Evolutionary conservation across 2,329 filamentous ascomycete species (phyloP), one percentile per base, ranked within the genome.

Genomic region (Neofusicoccum laricinum): DNA sequence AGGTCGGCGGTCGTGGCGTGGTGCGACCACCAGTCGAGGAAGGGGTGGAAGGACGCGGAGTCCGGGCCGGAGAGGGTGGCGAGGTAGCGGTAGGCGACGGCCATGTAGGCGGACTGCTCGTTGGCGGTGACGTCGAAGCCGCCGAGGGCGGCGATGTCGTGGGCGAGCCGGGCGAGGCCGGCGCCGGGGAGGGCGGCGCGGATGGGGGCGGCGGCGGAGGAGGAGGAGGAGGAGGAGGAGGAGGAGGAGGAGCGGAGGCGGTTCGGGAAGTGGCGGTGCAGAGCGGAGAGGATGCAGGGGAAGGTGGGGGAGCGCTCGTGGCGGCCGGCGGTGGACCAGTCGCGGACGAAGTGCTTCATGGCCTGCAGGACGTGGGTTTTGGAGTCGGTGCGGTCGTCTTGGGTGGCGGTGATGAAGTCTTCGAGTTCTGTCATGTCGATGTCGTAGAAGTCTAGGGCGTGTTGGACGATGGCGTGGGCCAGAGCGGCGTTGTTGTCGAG

Each of bases 71-170:
- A 67, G 45, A 76, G 68, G 4, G 71, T 69, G 45, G 80, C 77
- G 4, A 86, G 69, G 66, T 80, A 84, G 1, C 84, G 80, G 66
- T 85, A 85, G 0, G 79, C 81, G 1, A 83, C 66, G 65, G 85
- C 86, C 81, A 86, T 85, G 66, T 81, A 86, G 72, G 82, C 80
- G 0, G 83, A 86, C 81, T 81, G 86, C 71, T 87, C 85, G 67
- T 86, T 87, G 61, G 80, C 74, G 0, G 82, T 84, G 0, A 86
- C 84, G 25, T 84, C 75, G 63, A 84, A 84, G 1, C 76, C 81
- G 80, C 75, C 77, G 2, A 85, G 74, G 0, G 68, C 69, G 0
- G 81, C 76, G 4, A 86, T 75, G 41, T 86, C 84, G 65, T 84
- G 80, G 0, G 82, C 83, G 0, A 87, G 69, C 1, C 85, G 75